Conservation (phyloP, 1,284 basidiomycete species). For the Anthracocystis panici-leucophaei region DNA sequence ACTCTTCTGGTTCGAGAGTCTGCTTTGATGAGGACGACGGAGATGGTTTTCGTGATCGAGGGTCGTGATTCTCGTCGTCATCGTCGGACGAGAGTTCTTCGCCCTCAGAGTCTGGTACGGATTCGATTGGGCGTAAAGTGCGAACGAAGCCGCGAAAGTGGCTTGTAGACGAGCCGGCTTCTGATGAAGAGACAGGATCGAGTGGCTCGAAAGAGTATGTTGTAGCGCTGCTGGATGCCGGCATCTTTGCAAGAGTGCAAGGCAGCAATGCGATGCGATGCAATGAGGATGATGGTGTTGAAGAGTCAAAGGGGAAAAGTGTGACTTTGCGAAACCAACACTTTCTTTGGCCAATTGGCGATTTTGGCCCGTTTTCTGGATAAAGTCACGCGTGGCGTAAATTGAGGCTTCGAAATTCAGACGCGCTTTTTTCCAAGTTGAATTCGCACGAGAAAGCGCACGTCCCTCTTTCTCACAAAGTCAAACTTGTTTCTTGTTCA, state of each 20-base stretch:
- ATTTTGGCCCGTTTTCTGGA: not conserved
- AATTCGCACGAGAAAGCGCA: conserved; percentile 38
- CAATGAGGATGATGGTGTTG: not conserved
- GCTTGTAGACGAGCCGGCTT: conserved; percentile 27
- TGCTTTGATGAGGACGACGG: conserved; percentile 30
- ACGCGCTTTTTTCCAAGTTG: conserved; percentile 9
- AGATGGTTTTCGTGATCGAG: conserved; percentile 16
- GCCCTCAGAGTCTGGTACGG: conserved; percentile 34
- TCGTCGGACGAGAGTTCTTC: conserved; percentile 33
- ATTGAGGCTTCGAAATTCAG: conserved; percentile 16
- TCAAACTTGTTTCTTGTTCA: not conserved
- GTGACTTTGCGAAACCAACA: conserved; percentile 17
- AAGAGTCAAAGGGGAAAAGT: not conserved
- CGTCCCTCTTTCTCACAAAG: conserved; percentile 11
- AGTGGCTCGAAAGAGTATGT: conserved; percentile 35
- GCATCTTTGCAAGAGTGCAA: conserved; percentile 9
- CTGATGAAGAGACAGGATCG: conserved; percentile 19
- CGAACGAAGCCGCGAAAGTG: conserved; percentile 45
- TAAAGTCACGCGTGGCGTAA: conserved; percentile 37
- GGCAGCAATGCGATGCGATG: not conserved
- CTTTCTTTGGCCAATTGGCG: not conserved
- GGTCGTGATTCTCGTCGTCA: conserved; percentile 32
- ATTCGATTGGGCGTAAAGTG: conserved; percentile 16
- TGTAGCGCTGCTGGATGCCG: conserved; percentile 5
- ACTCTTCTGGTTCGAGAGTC: conserved; percentile 30